phyloP scores from a whole-genome alignment of 768 basidiomycete species.

The Mycena vulgaris region DNA sequence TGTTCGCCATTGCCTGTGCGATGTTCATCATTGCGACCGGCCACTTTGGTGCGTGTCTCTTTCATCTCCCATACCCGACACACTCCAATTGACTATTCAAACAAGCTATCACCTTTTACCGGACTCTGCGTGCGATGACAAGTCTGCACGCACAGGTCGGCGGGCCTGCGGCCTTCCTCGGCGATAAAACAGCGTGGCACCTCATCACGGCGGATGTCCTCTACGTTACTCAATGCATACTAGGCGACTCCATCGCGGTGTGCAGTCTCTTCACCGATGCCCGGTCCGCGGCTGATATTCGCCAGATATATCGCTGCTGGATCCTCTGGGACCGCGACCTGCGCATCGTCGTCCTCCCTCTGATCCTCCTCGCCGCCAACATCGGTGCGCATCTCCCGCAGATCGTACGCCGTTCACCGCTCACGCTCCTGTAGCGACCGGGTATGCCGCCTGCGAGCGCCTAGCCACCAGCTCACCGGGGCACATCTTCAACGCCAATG shows the following conservation, averaged over 20 bases:
- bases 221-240: neutral
- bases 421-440: slow-evolving; percentile 4
- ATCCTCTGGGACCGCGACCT: slow-evolving; percentile 25
- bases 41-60: slow-evolving; percentile 15
- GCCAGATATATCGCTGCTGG: slow-evolving; percentile 29
- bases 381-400: neutral
- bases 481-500: neutral
- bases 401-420: too few relatives aligned
- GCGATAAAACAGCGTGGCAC: neutral
- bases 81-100: neutral
- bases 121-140: neutral
- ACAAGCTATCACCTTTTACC: slow-evolving; percentile 6
- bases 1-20: slow-evolving; percentile 12
- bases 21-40: slow-evolving; percentile 19
- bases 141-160: neutral
- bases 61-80: neutral
- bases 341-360: neutral
- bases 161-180: neutral
- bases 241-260: slow-evolving; percentile 19
- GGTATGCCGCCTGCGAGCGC: neutral
- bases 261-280: neutral
- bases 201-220: neutral
- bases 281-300: too few relatives aligned
- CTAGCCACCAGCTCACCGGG: neutral
- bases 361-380: neutral